Evolutionary conservation across 1,139 yeast species (phyloP).

Genomic region (Debaryomycetaceae sp.): DNA sequence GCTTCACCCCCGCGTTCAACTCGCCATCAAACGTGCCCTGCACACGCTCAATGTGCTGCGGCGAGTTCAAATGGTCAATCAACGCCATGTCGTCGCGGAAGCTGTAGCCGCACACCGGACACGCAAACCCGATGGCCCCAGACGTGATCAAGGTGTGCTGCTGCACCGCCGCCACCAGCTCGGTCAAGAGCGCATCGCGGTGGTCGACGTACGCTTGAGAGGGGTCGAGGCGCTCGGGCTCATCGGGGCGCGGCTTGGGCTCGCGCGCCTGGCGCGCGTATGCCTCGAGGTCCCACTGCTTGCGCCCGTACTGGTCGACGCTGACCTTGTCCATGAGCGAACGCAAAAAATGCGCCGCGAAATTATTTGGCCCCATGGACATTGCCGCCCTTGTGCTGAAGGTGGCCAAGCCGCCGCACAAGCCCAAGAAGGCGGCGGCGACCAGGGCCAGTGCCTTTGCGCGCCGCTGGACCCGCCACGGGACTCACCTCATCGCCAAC

Average conservation of each 20-base stretch:
- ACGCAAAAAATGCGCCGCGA: slow-evolving; percentile 1
- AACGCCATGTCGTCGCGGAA: slow-evolving; percentile 78
- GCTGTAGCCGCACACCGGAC: slow-evolving; percentile 74
- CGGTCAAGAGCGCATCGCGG: slow-evolving; percentile 25
- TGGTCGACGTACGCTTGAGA: slow-evolving; percentile 22
- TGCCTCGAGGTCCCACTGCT: slow-evolving; percentile 67
- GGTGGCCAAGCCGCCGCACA: slow-evolving; percentile 8
- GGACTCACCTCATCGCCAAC: slow-evolving; percentile 33
- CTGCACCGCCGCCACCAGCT: slow-evolving; percentile 32
- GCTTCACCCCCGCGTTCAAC: slow-evolving; percentile 26
- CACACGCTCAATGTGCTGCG: slow-evolving; percentile 45
- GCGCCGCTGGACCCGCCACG: slow-evolving; percentile 21
- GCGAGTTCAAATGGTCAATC: slow-evolving; percentile 79
- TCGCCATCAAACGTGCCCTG: slow-evolving; percentile 5
- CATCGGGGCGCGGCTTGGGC: slow-evolving; percentile 12
- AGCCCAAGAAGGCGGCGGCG: not conserved
- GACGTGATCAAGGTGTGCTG: slow-evolving; percentile 27
- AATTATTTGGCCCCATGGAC: no score
- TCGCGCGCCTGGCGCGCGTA: slow-evolving; percentile 47
- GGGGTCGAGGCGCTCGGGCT: slow-evolving; percentile 14
- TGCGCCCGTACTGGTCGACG: slow-evolving; percentile 55
- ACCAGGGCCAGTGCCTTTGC: no score
- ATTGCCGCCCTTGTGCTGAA: slow-evolving; percentile 10
- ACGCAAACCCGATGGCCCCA: slow-evolving; percentile 55
- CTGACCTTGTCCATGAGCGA: slow-evolving; percentile 13